A percentile compares a stretch with the other conserved stretches of the same genome.
These are phyloP conservation scores for Salvia hispanica DNA, from an alignment of 257 asterid species.

Conservation along the genomic window DNA sequence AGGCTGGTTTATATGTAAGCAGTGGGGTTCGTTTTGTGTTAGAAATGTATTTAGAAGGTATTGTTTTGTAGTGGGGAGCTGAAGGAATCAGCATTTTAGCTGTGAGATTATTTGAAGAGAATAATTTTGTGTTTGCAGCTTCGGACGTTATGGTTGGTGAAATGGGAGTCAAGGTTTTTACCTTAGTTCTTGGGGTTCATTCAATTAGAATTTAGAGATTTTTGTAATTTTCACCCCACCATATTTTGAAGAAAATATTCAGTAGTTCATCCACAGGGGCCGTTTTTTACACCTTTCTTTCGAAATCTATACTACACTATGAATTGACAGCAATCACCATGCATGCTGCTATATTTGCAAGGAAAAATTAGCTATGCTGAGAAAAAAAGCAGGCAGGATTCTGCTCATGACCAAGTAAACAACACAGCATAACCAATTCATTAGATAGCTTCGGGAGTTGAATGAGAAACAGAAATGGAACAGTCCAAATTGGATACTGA, in stretches of 20 bases:
- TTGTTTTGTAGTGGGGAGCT: background rate
- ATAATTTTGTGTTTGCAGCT: slow-evolving; percentile 32
- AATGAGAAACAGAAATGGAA: background rate
- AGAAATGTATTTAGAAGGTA: background rate
- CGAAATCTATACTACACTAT: slow-evolving; percentile 7
- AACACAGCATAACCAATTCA: background rate
- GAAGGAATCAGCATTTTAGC: slow-evolving; percentile 2
- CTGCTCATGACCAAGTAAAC: background rate
- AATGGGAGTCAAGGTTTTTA: no score
- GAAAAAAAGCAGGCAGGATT: background rate
- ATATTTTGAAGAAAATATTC: no score
- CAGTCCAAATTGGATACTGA: no score
- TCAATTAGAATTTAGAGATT: no score
- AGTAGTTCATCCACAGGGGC: no score
- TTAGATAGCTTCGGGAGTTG: background rate
- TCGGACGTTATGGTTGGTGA: background rate
- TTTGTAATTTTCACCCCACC: no score
- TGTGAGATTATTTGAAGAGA: background rate
- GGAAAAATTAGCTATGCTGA: background rate
- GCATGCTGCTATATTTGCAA: background rate
- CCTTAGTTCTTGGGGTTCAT: no score
- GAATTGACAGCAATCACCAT: background rate
- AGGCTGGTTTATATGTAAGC: slow-evolving; percentile 16
- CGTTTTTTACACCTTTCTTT: background rate
- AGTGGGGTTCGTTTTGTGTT: slow-evolving; percentile 4